A percentile compares a stretch with the other conserved stretches of the same genome.
phyloP scores from a whole-genome alignment of 257 asterid genomes.

The Ilex aquifolium region DNA sequence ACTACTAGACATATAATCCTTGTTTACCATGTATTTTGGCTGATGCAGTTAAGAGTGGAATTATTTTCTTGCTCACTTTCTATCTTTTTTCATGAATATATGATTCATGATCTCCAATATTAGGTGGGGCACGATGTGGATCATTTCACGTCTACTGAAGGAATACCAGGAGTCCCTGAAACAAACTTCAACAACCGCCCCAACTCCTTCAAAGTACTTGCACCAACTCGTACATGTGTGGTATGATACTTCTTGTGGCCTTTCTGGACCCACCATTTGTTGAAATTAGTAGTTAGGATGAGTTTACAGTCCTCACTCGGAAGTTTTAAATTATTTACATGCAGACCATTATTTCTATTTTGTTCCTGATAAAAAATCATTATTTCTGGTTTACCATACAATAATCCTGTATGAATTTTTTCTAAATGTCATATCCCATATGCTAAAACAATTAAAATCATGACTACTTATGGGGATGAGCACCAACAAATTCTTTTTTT shows the following conservation, averaged over 20 bases:
- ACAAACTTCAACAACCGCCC: slow-evolving; percentile 93
- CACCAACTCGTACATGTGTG: slow-evolving; percentile 87
- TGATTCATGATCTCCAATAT: slow-evolving; percentile 5
- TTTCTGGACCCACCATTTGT: no score
- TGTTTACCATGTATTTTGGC: background rate
- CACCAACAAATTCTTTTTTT: no score
- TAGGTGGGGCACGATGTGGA: slow-evolving; percentile 81
- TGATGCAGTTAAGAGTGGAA: background rate
- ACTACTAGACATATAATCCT: no score
- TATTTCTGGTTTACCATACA: no score
- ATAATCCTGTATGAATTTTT: no score
- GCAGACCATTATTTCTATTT: no score
- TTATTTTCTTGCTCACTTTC: background rate
- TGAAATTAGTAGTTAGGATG: slow-evolving; percentile 1
- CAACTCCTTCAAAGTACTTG: slow-evolving; percentile 79
- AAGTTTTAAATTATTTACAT: background rate
- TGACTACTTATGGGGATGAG: no score
- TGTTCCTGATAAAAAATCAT: no score
- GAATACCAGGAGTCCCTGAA: slow-evolving; percentile 86
- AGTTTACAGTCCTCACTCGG: background rate
- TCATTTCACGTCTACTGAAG: slow-evolving; percentile 95
- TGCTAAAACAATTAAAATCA: no score
- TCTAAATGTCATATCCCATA: no score
- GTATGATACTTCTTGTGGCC: slow-evolving; percentile 28
- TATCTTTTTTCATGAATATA: background rate